phyloP scores from a whole-genome alignment of 148 eudicot species.

The Agrostemma githago region DNA sequence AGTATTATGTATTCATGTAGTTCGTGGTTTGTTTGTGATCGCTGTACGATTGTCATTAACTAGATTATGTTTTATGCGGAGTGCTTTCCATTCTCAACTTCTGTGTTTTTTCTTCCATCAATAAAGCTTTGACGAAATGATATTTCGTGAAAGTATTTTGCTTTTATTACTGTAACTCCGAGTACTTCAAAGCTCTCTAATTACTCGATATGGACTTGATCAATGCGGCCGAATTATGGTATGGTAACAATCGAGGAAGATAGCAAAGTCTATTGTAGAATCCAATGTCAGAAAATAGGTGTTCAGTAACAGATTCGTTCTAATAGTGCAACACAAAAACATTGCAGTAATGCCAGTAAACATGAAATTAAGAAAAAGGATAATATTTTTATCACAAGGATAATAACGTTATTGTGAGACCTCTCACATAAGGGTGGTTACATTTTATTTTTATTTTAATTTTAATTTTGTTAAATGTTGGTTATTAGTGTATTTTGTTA shows the following conservation, averaged over 20 bases:
- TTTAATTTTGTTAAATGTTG: too few species aligned
- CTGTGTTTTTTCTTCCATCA: background rate
- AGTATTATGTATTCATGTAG: background rate
- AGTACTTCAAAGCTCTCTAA: background rate
- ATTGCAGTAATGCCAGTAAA: background rate
- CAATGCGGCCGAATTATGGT: too few species aligned
- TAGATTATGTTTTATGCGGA: background rate
- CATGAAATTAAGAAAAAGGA: background rate
- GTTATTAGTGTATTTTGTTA: too few species aligned
- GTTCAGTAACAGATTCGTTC: background rate
- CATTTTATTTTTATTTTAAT: too few species aligned
- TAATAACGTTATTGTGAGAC: too few species aligned
- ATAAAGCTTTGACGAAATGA: background rate
- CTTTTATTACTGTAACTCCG: background rate
- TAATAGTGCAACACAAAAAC: background rate
- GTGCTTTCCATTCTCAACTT: background rate
- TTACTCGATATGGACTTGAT: background rate
- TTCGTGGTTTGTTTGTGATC: background rate
- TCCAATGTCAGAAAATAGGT: background rate
- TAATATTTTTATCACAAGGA: too few species aligned
- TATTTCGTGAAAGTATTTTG: background rate
- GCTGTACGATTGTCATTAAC: constrained; percentile 2
- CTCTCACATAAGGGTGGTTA: too few species aligned
- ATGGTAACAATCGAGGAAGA: too few species aligned
- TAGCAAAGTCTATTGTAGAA: background rate